Base-by-base conservation (phyloP, 2,329 filamentous ascomycete genomes). In the Aspergillus quadricinctus region DNA sequence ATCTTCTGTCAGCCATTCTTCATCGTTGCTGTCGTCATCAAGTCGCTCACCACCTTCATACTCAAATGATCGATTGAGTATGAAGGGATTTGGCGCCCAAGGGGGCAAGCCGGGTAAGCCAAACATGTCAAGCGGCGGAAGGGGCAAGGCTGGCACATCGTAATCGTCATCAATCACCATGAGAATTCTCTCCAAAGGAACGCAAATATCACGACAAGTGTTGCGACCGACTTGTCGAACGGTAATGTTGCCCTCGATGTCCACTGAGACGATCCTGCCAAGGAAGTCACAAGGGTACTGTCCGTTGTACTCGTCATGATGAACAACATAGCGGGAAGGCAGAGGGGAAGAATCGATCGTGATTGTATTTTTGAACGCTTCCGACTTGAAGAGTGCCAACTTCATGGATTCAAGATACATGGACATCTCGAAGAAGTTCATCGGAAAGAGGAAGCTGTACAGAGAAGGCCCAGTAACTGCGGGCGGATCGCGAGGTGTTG, bases 231-330 rank as follows among this genome's bases (percentile, higher is more conserved):
- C 80, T 19, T 86, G 70, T n/a, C 83, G 77, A 28, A 86, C 74
- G 0, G 77, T 79, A 9, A 83, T 66, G 6, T 72, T 73, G 2
- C 83, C 83, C 63, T 85, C 80, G 3, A 81, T 64, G 11, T 77
- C 76, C 3, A 83, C 71, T 49, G 82, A 79, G 21, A 84, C 73
- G 2, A 86, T 77, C 63, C 84, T 81, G 19, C 83, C 83, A 54
- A 85, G 73, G 79, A 83, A 86, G 40, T 80, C 75, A 6, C 72
- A 48, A 8, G 50, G 52, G 3, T 25, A 45, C 17, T 51, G 60
- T 27, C 37, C 37, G 31, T 41, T 48, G 50, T 43, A 50, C 25
- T 59, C 59, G 40, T 61, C 50, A 7, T 60, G 57, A n/a, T 62
- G 62, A n/a, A 64, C 27, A 35, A 59, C 61, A 25, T 61, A 61